phyloP scores from a whole-genome alignment of 148 eudicot species.

The Fallopia convolvulus region DNA sequence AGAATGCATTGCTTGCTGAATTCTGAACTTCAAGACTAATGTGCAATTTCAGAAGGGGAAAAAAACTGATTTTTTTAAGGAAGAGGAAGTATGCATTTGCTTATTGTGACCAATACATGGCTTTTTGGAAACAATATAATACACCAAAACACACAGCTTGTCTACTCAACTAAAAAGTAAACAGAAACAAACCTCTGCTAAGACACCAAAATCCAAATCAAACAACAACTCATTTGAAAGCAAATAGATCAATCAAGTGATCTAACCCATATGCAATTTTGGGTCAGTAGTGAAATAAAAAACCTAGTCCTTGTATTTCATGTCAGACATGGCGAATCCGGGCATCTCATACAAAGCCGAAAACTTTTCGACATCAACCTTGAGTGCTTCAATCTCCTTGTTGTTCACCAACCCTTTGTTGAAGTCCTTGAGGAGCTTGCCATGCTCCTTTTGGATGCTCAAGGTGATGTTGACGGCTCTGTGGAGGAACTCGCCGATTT shows the following conservation, averaged over 20 bases:
- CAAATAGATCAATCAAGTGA: slow-evolving; percentile 1
- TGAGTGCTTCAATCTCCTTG: slow-evolving; percentile 82
- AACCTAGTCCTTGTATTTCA: slow-evolving; percentile 77
- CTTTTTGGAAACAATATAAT: not conserved
- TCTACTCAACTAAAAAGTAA: slow-evolving; percentile 1
- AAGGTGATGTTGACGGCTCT: slow-evolving; percentile 72
- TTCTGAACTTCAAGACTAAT: not conserved
- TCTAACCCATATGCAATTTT: not conserved
- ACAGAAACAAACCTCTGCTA: not conserved
- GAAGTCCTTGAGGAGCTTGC: slow-evolving; percentile 95
- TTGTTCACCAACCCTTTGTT: slow-evolving; percentile 94
- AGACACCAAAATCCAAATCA: slow-evolving; percentile 6
- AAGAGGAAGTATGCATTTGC: not conserved
- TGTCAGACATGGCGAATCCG: slow-evolving; percentile 70
- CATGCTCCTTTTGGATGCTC: slow-evolving; percentile 83
- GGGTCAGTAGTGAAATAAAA: not conserved
- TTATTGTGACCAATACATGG: slow-evolving; percentile 7
- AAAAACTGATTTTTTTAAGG: not conserved
- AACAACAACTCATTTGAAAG: not conserved
- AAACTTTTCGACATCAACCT: slow-evolving; percentile 88
- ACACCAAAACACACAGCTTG: not conserved
- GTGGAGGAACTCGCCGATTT: slow-evolving; percentile 92
- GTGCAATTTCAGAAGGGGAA: not conserved
- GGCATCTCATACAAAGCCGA: slow-evolving; percentile 91
- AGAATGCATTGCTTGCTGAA: not conserved